Percentiles rank a stretch among this genome's conserved stretches.
Evolutionary conservation across 345 rosid species (phyloP).

Genomic region (Syzygium jambos): DNA sequence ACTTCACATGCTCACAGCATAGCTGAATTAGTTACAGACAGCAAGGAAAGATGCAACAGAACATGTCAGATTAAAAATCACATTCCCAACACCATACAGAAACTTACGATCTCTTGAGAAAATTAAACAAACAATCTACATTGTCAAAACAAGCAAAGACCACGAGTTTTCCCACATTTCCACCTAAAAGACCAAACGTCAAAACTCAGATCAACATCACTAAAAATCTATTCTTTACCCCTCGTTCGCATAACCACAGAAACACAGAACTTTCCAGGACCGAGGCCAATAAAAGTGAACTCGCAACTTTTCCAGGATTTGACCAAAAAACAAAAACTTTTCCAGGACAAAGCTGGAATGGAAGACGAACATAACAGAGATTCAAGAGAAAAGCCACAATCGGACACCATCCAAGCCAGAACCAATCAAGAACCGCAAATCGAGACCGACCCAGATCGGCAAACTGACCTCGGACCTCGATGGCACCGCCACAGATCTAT

Average conservation of each 20-base stretch:
- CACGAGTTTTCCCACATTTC: not conserved
- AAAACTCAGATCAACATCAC: not conserved
- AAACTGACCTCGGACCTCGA: not conserved
- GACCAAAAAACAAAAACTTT: no score
- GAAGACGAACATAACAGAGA: not conserved
- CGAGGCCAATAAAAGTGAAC: not conserved
- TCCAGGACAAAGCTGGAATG: not conserved
- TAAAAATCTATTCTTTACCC: not conserved
- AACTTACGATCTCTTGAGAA: not conserved
- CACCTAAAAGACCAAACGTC: not conserved
- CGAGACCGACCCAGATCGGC: not conserved
- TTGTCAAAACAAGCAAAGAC: not conserved
- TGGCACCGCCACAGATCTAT: not conserved
- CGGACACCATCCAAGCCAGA: not conserved
- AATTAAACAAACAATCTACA: not conserved
- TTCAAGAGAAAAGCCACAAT: not conserved
- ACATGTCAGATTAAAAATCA: not conserved
- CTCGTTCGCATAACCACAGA: not conserved
- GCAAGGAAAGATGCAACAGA: not conserved
- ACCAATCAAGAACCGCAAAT: not conserved
- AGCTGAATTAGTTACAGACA: not conserved
- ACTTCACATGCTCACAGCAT: not conserved
- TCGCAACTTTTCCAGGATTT: not conserved
- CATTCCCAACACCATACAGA: not conserved
- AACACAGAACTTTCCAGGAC: not conserved